Conservation (phyloP, 2,329 filamentous ascomycete species). For the Magnaporthales sp. region DNA sequence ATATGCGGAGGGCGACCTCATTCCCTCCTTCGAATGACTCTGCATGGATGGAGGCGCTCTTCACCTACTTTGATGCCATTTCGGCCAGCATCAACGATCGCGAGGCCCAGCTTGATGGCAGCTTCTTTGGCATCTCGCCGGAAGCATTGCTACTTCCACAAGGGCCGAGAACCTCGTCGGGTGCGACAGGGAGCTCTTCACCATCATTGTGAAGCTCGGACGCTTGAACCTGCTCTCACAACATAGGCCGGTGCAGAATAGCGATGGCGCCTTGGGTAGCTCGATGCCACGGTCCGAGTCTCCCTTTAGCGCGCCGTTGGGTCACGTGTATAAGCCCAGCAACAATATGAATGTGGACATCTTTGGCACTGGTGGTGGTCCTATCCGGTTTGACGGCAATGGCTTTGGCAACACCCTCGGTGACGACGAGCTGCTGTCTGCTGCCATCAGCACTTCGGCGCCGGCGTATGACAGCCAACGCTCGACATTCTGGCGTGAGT, state of each 20-base stretch:
- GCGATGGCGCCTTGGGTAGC: constrained; percentile 13
- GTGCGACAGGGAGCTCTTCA: constrained; percentile 81
- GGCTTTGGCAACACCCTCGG: constrained; percentile 50
- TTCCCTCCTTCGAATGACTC: constrained; percentile 56
- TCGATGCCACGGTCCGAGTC: constrained; percentile 25
- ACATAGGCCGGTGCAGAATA: constrained; percentile 43
- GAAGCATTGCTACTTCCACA: constrained; percentile 42
- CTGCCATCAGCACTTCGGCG: constrained; percentile 30
- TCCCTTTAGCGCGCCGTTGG: constrained; percentile 30
- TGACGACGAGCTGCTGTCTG: constrained; percentile 40
- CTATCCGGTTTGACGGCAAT: constrained; percentile 53
- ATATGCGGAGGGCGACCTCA: constrained; percentile 54
- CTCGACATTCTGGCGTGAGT: constrained; percentile 73
- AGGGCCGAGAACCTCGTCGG: constrained; percentile 79
- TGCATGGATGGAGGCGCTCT: constrained; percentile 86
- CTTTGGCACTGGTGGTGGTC: constrained; percentile 25
- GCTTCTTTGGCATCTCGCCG: constrained; percentile 18
- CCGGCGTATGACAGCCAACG: constrained; percentile 48
- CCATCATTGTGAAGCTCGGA: constrained; percentile 73
- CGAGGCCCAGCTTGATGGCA: constrained; percentile 68
- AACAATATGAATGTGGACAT: constrained; percentile 14
- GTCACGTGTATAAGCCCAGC: constrained; percentile 31
- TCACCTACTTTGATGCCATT: constrained; percentile 91
- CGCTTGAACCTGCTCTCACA: constrained; percentile 80
- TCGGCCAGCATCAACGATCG: constrained; percentile 87